Base-by-base conservation (phyloP, 805 yeast genomes). In the Hanseniaspora thailandica region DNA sequence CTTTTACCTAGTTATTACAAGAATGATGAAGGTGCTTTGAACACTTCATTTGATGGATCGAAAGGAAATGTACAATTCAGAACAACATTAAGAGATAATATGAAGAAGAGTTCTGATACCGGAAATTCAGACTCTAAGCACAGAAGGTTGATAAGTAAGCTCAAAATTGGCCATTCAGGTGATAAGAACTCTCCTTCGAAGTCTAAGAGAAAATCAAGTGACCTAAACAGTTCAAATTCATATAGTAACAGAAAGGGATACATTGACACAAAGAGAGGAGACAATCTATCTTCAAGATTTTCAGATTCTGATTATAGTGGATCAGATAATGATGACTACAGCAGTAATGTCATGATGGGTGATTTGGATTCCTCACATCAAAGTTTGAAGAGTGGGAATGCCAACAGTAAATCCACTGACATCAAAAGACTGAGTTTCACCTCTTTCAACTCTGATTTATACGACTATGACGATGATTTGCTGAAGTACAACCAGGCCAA, bases 1-100 rank as follows among this genome's bases (percentile, higher is more conserved):
- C 13, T 41, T 13, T 22, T 49, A 9, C 53, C 53, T 1, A 49
- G 53, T 7, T 49, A 49, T n/a, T 41, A 49, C 25, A 44, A 31
- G 15, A 44, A 44, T 20, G 23, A 41, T 13, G 20, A 15, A 31
- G 41, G 30, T 13, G 69, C 66, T 51, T 73, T 56, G 70, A 66
- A 30, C n/a, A 30, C 12, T 25, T 25, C 12, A 39, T 26, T 30
- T 8, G 23, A 22, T 47, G 25, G 22, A n/a, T 12, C 45, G 4
- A 41, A 33, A 15, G 31, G 26, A 9, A 22, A 13, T 15, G 13
- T 31, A 23, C 33, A 30, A 9, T 40, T 48, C 9, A 28, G 30
- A 30, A 39, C 38, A 19, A 47, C 51, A 25, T 38, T 47, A 20
- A 47, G 51, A 38, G 45, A 30, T 15, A 41, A 47, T 17, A 15